Percentiles rank a stretch among this genome's conserved stretches.
phyloP scores from a whole-genome alignment of 2,329 filamentous ascomycete species.

The Sporothrix schenckii region DNA sequence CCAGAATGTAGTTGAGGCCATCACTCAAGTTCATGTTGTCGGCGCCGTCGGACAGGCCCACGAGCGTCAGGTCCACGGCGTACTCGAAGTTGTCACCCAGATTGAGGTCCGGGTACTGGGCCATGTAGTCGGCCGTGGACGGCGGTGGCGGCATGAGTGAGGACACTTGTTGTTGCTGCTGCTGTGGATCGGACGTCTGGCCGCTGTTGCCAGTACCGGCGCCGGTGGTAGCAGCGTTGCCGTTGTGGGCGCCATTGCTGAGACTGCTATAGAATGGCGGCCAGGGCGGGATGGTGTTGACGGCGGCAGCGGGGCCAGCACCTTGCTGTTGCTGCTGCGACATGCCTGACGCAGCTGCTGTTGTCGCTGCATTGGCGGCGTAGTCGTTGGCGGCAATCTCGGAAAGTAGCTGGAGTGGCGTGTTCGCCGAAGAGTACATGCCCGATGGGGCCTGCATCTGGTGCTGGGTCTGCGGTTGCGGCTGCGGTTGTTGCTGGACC shows the following conservation, averaged over 20 bases:
- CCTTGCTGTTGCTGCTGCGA: constrained; percentile 37
- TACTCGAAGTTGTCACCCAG: constrained; percentile 49
- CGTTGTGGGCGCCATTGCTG: constrained; percentile 2
- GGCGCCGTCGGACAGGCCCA: constrained; percentile 37
- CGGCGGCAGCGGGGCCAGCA: neutral
- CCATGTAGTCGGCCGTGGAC: constrained; percentile 41
- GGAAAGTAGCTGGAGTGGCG: constrained; percentile 59
- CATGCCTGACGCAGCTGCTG: constrained; percentile 33
- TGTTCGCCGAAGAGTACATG: constrained; percentile 48
- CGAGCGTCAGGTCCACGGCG: constrained; percentile 50
- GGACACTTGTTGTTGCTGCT: constrained; percentile 32
- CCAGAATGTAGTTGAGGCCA: constrained; percentile 45
- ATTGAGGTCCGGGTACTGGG: constrained; percentile 40
- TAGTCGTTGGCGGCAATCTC: constrained; percentile 57
- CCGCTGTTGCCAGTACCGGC: constrained; percentile 27
- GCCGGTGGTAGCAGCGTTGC: constrained; percentile 32
- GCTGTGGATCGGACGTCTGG: neutral
- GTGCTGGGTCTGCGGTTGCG: neutral
- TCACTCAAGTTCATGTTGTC: constrained; percentile 39
- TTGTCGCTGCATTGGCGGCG: constrained; percentile 34
- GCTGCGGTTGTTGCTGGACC: neutral
- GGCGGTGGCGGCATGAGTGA: constrained; percentile 18
- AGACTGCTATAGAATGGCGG: constrained; percentile 30
- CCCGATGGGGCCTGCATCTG: constrained; percentile 8
- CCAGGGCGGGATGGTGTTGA: constrained; percentile 23